Evolutionary conservation across 495 filamentous ascomycete species (phyloP).

Genomic region (Thermothielavioides terrestris): DNA sequence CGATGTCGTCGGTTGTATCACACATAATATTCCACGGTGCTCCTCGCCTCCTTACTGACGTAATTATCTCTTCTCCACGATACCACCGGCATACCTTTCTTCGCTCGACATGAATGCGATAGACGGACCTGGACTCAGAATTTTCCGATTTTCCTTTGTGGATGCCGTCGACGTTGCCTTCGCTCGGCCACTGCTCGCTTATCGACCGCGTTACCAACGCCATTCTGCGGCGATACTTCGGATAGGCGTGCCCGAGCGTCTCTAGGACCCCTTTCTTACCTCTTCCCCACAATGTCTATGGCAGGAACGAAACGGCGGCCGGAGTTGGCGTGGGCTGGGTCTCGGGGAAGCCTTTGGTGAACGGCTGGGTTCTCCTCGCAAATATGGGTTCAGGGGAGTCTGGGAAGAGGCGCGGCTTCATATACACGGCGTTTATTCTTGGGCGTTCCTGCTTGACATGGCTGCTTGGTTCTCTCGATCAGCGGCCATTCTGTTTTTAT

Average conservation of each 20-base stretch:
- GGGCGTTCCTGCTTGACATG: background rate
- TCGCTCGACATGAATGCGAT: background rate
- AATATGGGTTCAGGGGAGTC: background rate
- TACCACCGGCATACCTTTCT: background rate
- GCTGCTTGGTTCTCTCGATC: background rate
- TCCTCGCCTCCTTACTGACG: background rate
- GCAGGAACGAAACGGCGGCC: background rate
- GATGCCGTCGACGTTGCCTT: too few relatives aligned
- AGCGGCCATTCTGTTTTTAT: background rate
- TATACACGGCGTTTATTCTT: constrained; percentile 9
- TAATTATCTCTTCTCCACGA: background rate
- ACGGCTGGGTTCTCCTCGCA: constrained; percentile 1
- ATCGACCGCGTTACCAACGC: background rate
- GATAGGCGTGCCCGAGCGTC: background rate
- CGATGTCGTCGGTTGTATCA: constrained; percentile 12
- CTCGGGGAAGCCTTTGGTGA: background rate
- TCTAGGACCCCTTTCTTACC: background rate
- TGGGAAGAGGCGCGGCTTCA: constrained; percentile 1
- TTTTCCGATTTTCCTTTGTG: too few relatives aligned
- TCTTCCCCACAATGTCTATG: background rate
- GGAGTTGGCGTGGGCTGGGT: constrained; percentile 4
- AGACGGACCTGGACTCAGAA: too few relatives aligned
- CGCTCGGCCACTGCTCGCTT: background rate
- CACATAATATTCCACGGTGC: background rate
- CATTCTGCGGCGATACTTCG: background rate